phyloP scores from a whole-genome alignment of 345 rosid genomes.

The Euphorbia tirucalli region DNA sequence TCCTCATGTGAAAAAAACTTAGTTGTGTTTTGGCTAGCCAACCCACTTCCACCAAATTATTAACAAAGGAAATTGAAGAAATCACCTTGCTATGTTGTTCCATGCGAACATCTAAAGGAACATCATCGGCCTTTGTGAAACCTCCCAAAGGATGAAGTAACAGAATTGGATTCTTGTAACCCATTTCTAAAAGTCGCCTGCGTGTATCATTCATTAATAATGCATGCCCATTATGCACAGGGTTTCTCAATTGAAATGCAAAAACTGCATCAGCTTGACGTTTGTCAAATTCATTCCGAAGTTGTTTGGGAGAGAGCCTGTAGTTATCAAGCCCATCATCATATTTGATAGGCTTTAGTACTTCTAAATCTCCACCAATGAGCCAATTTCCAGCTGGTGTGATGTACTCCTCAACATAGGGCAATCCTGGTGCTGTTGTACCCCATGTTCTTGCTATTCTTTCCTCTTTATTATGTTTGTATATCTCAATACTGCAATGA shows the following conservation, averaged over 20 bases:
- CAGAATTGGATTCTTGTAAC: constrained; percentile 84
- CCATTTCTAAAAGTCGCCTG: constrained; percentile 74
- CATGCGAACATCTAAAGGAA: constrained; percentile 92
- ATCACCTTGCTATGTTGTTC: constrained; percentile 90
- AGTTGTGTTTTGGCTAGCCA: not conserved
- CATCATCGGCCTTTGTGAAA: constrained; percentile 88
- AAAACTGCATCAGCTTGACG: constrained; percentile 96
- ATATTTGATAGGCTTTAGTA: constrained; percentile 68
- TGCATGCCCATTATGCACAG: constrained; percentile 97
- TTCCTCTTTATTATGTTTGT: constrained; percentile 91
- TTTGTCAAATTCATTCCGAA: constrained; percentile 69
- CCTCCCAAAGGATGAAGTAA: constrained; percentile 98
- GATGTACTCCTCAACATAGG: constrained; percentile 80
- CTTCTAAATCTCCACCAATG: constrained; percentile 89
- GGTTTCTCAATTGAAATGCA: constrained; percentile 92
- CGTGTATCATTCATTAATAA: constrained; percentile 91
- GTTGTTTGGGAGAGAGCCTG: constrained; percentile 85
- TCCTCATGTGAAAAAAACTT: not conserved
- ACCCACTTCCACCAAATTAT: not conserved
- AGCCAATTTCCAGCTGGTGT: constrained; percentile 87
- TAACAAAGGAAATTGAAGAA: not conserved
- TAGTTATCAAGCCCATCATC: constrained; percentile 96
- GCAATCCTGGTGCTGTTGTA: constrained; percentile 81
- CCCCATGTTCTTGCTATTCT: constrained; percentile 97
- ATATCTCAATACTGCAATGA: constrained; percentile 79